Conservation (phyloP, 139 green algal genomes). For the Zygnema circumcarinatum region DNA sequence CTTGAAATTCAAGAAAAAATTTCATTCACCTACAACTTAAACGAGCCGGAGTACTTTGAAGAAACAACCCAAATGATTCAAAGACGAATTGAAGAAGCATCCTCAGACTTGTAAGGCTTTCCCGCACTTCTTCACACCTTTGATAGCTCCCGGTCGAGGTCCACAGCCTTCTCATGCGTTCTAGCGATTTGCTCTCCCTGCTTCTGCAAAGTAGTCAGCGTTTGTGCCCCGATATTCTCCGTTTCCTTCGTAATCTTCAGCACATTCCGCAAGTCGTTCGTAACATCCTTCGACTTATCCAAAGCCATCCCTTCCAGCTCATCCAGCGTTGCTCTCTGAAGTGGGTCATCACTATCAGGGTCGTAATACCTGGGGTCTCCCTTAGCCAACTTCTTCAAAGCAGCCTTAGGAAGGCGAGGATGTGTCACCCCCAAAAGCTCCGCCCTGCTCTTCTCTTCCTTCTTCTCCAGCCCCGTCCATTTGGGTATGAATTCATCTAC, state of each 20-base stretch:
- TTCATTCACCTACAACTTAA: neutral
- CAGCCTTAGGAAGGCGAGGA: neutral
- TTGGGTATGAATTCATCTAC: neutral
- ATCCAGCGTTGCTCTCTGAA: conserved; percentile 6
- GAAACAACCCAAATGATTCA: neutral
- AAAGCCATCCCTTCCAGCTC: conserved; percentile 31
- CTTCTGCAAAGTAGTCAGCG: conserved; percentile 45
- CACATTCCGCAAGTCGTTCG: conserved; percentile 8
- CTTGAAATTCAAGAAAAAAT: neutral
- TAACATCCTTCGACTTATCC: conserved; percentile 24
- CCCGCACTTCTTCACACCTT: conserved; percentile 13
- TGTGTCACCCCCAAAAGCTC: neutral
- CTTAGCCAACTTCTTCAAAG: neutral
- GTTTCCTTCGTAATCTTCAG: conserved; percentile 46
- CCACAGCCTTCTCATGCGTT: conserved; percentile 45
- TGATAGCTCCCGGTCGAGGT: conserved; percentile 40
- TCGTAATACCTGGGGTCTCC: neutral
- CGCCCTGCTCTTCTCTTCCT: neutral
- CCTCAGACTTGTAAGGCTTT: neutral
- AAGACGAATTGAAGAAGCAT: neutral
- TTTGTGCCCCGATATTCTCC: conserved; percentile 18
- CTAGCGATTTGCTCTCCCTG: conserved; percentile 51
- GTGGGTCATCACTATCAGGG: conserved; percentile 19
- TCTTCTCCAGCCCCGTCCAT: neutral
- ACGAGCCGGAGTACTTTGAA: neutral